Evolutionary conservation across 2,329 filamentous ascomycete species (phyloP).

Genomic region (Aspergillus quadrilineatus): DNA sequence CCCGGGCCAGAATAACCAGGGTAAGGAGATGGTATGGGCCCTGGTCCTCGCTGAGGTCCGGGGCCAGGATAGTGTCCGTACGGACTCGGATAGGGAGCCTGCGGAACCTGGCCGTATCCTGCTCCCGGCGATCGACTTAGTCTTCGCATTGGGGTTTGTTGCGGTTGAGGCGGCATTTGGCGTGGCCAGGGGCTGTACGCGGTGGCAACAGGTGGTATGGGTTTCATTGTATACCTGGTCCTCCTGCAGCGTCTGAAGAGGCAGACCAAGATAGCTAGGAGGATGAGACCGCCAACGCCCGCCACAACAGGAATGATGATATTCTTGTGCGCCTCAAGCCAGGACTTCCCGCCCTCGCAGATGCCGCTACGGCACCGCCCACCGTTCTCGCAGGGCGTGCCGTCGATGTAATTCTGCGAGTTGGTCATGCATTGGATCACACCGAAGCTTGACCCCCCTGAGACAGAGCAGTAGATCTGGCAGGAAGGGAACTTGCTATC

Average conservation of each 20-base stretch:
- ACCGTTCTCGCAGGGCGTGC: conserved; percentile 77
- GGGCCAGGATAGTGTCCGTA: conserved; percentile 15
- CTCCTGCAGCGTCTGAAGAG: conserved; percentile 58
- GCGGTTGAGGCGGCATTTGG: conserved; percentile 15
- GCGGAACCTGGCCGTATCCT: conserved; percentile 3
- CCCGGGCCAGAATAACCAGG: conserved; percentile 16
- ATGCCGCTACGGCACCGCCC: conserved; percentile 76
- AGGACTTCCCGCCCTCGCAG: conserved; percentile 73
- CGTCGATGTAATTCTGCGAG: conserved; percentile 91
- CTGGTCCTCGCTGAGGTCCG: neutral
- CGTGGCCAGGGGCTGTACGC: conserved; percentile 15
- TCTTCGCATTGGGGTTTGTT: conserved; percentile 24
- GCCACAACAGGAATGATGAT: conserved; percentile 78
- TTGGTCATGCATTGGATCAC: conserved; percentile 59
- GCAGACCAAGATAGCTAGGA: conserved; percentile 69
- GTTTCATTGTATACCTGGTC: conserved; percentile 29
- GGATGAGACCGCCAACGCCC: conserved; percentile 69
- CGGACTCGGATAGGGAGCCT: conserved; percentile 14
- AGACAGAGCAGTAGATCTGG: conserved; percentile 67
- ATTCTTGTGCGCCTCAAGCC: conserved; percentile 73
- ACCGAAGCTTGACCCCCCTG: conserved; percentile 26
- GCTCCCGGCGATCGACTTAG: conserved; percentile 1
- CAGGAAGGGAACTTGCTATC: conserved; percentile 58
- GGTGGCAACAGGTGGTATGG: conserved; percentile 16
- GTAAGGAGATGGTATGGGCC: conserved; percentile 1